Percentiles rank a stretch among this genome's conserved stretches.
Evolutionary conservation across 495 filamentous ascomycete genomes (phyloP).

Genomic region (Talaromyces nanjingensis): DNA sequence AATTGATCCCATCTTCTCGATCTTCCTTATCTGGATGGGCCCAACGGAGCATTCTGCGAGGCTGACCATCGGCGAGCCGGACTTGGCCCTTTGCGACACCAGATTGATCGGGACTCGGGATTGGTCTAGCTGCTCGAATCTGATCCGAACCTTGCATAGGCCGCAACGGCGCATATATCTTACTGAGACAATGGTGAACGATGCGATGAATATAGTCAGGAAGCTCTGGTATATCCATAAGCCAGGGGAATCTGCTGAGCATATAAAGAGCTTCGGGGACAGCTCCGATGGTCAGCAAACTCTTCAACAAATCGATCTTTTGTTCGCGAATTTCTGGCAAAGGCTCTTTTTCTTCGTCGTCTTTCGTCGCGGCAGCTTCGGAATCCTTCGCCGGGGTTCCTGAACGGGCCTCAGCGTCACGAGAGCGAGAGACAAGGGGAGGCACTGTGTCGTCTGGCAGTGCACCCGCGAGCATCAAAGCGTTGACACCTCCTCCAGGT

Average conservation of each 20-base stretch:
- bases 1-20: slow-evolving; percentile 62
- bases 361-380: slow-evolving; percentile 37
- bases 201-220: slow-evolving; percentile 76
- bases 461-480: slow-evolving; percentile 82
- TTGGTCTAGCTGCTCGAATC: slow-evolving; percentile 39
- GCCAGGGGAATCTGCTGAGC: slow-evolving; percentile 84
- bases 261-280: slow-evolving; percentile 91
- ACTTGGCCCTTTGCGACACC: slow-evolving; percentile 59
- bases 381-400: slow-evolving; percentile 43
- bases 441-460: slow-evolving; percentile 76
- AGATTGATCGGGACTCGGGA: slow-evolving; percentile 53
- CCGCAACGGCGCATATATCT: slow-evolving; percentile 51
- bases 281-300: slow-evolving; percentile 83
- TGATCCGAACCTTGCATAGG: slow-evolving; percentile 35
- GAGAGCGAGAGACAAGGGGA: slow-evolving; percentile 27
- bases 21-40: slow-evolving; percentile 71
- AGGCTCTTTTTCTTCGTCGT: slow-evolving; percentile 49
- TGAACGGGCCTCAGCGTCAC: slow-evolving; percentile 35
- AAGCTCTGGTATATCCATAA: slow-evolving; percentile 75
- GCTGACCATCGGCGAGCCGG: slow-evolving; percentile 44
- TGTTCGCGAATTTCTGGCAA: slow-evolving; percentile 83
- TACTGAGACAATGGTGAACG: slow-evolving; percentile 67
- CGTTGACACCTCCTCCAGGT: slow-evolving; percentile 65
- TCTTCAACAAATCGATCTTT: slow-evolving; percentile 75
- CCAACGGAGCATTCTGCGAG: slow-evolving; percentile 65